phyloP scores from a whole-genome alignment of 371 early-diverging fungal genomes.

The Mucor plumbeus region DNA sequence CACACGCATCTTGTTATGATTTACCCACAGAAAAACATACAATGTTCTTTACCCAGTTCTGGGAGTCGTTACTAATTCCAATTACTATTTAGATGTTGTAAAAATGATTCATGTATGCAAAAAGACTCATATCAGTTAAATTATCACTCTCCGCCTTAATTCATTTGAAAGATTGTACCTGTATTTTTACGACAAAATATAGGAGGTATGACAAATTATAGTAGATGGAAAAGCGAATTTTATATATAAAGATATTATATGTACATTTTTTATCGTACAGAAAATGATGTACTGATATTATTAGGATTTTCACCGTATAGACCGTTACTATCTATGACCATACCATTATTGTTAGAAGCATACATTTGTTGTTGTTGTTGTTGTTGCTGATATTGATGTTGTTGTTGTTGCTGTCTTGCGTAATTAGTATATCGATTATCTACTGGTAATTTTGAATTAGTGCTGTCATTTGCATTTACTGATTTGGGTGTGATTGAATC shows the following conservation, averaged over 20 bases:
- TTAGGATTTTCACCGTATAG: conserved; percentile 68
- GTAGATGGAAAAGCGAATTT: not conserved
- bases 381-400: conserved; percentile 10
- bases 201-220: not conserved
- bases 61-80: conserved; percentile 13
- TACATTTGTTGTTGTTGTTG: conserved; percentile 37
- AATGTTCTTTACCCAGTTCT: conserved; percentile 15
- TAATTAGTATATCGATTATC: conserved; percentile 7
- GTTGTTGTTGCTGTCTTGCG: conserved; percentile 18
- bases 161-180: conserved; percentile 9
- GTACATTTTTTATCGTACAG: conserved; percentile 20
- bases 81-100: conserved; percentile 6
- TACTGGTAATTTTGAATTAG: conserved; percentile 2
- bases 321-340: conserved; percentile 75
- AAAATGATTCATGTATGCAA: conserved; percentile 8
- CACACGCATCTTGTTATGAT: not conserved
- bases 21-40: conserved; percentile 10
- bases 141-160: conserved; percentile 1
- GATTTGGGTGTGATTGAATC: conserved; percentile 72
- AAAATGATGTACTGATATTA: conserved; percentile 50
- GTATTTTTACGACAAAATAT: not conserved
- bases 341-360: conserved; percentile 84
- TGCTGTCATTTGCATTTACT: not conserved
- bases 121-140: conserved; percentile 2
- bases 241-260: conserved; percentile 12